A percentile compares a stretch with the other conserved stretches of the same genome.
Conservation (phyloP, 1,284 basidiomycete species). For the Cerioporus squamosus region DNA sequence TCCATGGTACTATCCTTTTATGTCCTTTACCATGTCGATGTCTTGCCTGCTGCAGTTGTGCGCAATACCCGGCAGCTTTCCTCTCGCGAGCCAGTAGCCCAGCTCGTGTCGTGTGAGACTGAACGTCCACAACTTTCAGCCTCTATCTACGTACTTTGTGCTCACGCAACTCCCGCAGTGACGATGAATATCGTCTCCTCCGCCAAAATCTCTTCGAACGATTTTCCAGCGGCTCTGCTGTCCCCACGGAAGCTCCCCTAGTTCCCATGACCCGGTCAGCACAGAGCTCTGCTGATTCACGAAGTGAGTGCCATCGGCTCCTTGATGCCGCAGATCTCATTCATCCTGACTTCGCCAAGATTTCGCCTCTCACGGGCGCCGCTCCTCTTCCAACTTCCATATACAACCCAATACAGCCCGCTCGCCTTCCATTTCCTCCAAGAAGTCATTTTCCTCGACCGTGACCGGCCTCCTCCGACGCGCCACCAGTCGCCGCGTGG, state of each 20-base stretch:
- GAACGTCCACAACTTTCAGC: too few species aligned
- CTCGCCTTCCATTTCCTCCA: conserved; percentile 64
- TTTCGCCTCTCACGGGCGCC: conserved; percentile 37
- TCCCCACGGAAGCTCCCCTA: conserved; percentile 64
- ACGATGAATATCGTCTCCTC: conserved; percentile 78
- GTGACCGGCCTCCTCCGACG: conserved; percentile 65
- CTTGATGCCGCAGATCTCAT: neutral
- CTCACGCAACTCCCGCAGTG: conserved; percentile 43
- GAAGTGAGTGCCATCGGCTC: conserved; percentile 22
- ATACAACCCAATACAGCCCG: conserved; percentile 46
- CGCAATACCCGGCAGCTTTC: too few species aligned
- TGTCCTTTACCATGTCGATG: too few species aligned
- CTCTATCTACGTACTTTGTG: neutral
- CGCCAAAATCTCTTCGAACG: conserved; percentile 79
- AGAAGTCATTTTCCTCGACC: conserved; percentile 60
- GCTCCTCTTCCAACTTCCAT: conserved; percentile 54
- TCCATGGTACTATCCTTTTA: too few species aligned
- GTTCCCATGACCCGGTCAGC: conserved; percentile 49
- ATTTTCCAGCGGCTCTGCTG: conserved; percentile 56
- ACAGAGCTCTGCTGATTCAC: conserved; percentile 19
- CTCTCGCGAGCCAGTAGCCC: too few species aligned
- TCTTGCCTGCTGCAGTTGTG: too few species aligned
- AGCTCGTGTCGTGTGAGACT: too few species aligned
- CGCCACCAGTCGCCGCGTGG: conserved; percentile 52
- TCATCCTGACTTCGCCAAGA: conserved; percentile 18